Evolutionary conservation across 2,329 filamentous ascomycete species (phyloP).

Genomic region (Herpotrichia juniperi): DNA sequence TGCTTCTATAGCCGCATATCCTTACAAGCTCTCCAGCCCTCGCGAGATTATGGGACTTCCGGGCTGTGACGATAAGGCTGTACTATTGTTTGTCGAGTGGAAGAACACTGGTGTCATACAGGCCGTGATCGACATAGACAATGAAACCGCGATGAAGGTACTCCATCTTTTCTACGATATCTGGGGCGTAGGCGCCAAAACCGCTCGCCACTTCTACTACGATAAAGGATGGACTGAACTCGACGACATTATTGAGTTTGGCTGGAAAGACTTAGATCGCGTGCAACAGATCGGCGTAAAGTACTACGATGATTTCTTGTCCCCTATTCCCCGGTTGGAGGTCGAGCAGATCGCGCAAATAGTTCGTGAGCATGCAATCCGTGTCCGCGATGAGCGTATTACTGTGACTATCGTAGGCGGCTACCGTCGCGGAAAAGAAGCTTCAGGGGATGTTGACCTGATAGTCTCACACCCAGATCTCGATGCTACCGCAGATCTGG

Average conservation of each 20-base stretch:
- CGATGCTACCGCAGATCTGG: constrained; percentile 68
- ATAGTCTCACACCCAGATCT: constrained; percentile 81
- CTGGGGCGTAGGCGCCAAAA: constrained; percentile 88
- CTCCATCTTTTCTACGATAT: constrained; percentile 80
- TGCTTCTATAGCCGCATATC: constrained; percentile 82
- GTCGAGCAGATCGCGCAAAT: constrained; percentile 70
- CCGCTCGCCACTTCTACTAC: constrained; percentile 80
- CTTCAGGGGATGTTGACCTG: constrained; percentile 83
- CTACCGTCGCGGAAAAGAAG: constrained; percentile 77
- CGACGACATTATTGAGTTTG: constrained; percentile 83
- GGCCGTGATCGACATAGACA: constrained; percentile 68
- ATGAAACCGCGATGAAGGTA: constrained; percentile 67
- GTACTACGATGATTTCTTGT: constrained; percentile 84
- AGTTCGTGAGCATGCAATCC: constrained; percentile 71
- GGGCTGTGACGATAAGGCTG: constrained; percentile 81
- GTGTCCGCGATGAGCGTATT: constrained; percentile 60
- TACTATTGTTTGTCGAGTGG: constrained; percentile 79
- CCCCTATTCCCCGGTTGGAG: constrained; percentile 74
- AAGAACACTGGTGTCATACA: constrained; percentile 64
- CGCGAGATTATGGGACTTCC: constrained; percentile 64
- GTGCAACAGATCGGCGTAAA: constrained; percentile 95
- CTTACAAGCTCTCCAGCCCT: constrained; percentile 58
- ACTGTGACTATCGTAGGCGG: constrained; percentile 76
- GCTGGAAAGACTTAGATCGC: constrained; percentile 75
- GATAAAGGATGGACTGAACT: constrained; percentile 79